These are phyloP conservation scores for Aspergillus ellipticus DNA, from an alignment of 495 filamentous ascomycete genomes.

Conservation along the genomic window DNA sequence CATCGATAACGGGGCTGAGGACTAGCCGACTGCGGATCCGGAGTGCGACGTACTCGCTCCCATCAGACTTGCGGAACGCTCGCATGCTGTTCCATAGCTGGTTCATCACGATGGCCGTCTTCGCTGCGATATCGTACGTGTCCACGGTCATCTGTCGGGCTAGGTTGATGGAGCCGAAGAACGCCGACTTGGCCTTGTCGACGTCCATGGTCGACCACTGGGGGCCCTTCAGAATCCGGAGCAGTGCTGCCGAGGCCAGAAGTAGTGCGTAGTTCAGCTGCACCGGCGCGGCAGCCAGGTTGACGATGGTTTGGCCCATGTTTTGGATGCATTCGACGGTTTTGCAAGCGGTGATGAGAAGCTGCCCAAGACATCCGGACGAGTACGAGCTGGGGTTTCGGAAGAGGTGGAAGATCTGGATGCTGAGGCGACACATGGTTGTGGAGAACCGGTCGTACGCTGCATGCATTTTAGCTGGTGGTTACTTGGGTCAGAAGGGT, in stretches of 20 bases:
- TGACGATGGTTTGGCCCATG: slow-evolving; percentile 18
- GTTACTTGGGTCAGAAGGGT: not conserved
- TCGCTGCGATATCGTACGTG: slow-evolving; percentile 35
- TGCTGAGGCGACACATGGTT: slow-evolving; percentile 29
- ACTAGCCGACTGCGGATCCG: slow-evolving; percentile 43
- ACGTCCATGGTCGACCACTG: slow-evolving; percentile 28
- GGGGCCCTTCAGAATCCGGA: slow-evolving; percentile 40
- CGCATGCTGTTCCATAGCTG: slow-evolving; percentile 45
- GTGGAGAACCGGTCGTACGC: slow-evolving; percentile 34
- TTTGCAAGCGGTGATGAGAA: slow-evolving; percentile 32
- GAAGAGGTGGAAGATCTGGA: slow-evolving; percentile 43
- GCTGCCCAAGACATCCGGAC: slow-evolving; percentile 28
- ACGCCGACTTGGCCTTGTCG: slow-evolving; percentile 25
- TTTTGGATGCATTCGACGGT: slow-evolving; percentile 32
- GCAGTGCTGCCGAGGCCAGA: slow-evolving; percentile 30
- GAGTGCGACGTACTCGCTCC: slow-evolving; percentile 32
- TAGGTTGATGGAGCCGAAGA: slow-evolving; percentile 38
- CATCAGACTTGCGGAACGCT: slow-evolving; percentile 41
- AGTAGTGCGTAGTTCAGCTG: slow-evolving; percentile 32
- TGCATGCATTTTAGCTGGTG: slow-evolving; percentile 5
- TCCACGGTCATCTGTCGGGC: slow-evolving; percentile 36
- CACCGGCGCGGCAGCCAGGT: slow-evolving; percentile 26
- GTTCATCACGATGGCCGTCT: slow-evolving; percentile 29
- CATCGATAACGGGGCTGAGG: slow-evolving; percentile 40
- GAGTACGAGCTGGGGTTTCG: slow-evolving; percentile 31